Evolutionary conservation across 495 filamentous ascomycete species (phyloP).

Genomic region (Apiosordaria backusii): DNA sequence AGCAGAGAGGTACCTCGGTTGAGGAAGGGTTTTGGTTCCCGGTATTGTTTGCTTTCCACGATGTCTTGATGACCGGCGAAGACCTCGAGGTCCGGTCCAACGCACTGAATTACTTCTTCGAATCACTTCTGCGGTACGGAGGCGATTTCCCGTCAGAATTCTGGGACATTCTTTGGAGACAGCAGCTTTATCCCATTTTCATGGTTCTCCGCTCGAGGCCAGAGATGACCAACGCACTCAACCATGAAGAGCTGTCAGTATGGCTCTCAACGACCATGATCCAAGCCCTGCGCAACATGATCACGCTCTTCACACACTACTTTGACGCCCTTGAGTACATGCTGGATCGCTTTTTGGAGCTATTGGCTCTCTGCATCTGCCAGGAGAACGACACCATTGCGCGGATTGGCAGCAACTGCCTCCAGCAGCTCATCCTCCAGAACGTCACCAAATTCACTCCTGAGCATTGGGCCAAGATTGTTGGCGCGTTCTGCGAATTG

Average conservation of each 20-base stretch:
- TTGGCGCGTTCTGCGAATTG: constrained; percentile 89
- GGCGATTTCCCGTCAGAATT: constrained; percentile 90
- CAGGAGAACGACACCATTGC: constrained; percentile 99
- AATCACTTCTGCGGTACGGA: constrained; percentile 83
- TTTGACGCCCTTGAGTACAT: constrained; percentile 94
- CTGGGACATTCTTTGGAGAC: constrained; percentile 97
- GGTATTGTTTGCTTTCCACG: constrained; percentile 95
- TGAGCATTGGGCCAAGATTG: constrained; percentile 89
- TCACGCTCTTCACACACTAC: constrained; percentile 96
- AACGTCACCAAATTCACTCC: constrained; percentile 87
- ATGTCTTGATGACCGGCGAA: constrained; percentile 98
- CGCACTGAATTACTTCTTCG: constrained; percentile 93
- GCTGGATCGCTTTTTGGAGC: constrained; percentile 90
- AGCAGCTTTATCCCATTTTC: constrained; percentile 96
- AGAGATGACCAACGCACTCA: constrained; percentile 89
- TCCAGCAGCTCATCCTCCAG: constrained; percentile 93
- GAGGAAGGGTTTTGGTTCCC: constrained; percentile 99
- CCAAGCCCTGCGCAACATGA: constrained; percentile 95
- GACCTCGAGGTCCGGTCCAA: constrained; percentile 96
- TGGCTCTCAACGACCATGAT: constrained; percentile 99
- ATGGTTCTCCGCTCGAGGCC: constrained; percentile 94
- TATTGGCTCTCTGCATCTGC: constrained; percentile 92
- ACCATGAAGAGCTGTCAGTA: constrained; percentile 94
- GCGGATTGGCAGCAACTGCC: constrained; percentile 93
- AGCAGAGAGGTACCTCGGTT: constrained; percentile 61